These are phyloP conservation scores for Blastomyces percursus DNA, from an alignment of 2,329 filamentous ascomycete genomes.

Conservation along the genomic window DNA sequence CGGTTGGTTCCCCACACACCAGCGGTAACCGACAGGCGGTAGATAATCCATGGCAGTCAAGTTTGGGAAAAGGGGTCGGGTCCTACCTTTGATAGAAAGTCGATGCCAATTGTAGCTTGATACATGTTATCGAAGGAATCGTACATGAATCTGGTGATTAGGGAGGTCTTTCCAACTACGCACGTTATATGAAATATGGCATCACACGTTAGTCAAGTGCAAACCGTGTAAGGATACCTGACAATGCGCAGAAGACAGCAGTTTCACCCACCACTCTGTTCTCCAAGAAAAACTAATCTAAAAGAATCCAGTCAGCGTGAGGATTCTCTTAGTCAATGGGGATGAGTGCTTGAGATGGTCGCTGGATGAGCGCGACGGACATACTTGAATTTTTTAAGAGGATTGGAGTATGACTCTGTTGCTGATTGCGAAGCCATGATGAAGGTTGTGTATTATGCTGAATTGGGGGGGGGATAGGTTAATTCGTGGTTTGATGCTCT, in stretches of 20 bases:
- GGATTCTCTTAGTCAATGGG: neutral
- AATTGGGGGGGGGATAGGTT: neutral
- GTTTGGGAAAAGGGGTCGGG: neutral
- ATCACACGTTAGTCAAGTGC: constrained; percentile 8
- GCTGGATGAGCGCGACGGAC: constrained; percentile 11
- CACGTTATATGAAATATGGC: neutral
- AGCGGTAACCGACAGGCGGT: neutral
- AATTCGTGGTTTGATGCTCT: neutral
- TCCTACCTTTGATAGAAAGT: constrained; percentile 90
- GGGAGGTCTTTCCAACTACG: constrained; percentile 90
- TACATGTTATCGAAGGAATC: constrained; percentile 99
- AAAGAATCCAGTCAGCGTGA: constrained; percentile 1
- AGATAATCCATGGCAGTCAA: neutral
- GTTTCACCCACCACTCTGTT: constrained; percentile 74
- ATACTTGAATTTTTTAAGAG: constrained; percentile 99
- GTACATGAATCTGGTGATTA: constrained; percentile 99
- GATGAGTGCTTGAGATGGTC: neutral
- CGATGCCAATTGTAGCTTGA: constrained; percentile 97
- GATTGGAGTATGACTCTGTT: constrained; percentile 90
- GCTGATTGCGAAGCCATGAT: constrained; percentile 63
- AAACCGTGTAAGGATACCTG: neutral
- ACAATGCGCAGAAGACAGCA: constrained; percentile 7
- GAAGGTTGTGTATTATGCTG: neutral
- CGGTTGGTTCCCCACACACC: neutral
- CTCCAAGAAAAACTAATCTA: constrained; percentile 92